Conservation (phyloP, 257 asterid species). For the Nicotiana benthamiana region DNA sequence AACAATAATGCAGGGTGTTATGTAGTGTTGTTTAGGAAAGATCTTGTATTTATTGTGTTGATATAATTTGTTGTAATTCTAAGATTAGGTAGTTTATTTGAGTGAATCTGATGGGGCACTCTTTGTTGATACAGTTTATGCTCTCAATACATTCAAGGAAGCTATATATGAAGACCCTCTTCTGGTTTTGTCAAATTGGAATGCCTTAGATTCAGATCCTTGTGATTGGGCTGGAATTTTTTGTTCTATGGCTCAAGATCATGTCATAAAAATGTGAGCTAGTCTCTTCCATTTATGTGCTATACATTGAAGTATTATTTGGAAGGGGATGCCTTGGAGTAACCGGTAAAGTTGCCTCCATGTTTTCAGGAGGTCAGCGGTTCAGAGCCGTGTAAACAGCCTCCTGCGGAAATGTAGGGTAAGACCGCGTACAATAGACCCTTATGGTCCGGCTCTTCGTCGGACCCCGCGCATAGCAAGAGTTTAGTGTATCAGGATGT, state of each 20-base stretch:
- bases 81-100: not conserved
- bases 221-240: slow-evolving; percentile 74
- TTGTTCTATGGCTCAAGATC: slow-evolving; percentile 63
- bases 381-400: too few relatives aligned
- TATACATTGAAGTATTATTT: not conserved
- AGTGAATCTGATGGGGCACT: not conserved
- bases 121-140: slow-evolving; percentile 49
- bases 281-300: slow-evolving; percentile 6
- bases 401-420: too few relatives aligned
- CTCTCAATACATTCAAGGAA: slow-evolving; percentile 73
- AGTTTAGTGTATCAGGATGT: too few relatives aligned
- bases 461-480: too few relatives aligned
- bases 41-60: not conserved
- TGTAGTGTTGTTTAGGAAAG: not conserved
- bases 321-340: too few relatives aligned
- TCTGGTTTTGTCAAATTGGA: slow-evolving; percentile 74
- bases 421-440: too few relatives aligned
- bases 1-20: not conserved
- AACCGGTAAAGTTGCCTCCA: too few relatives aligned
- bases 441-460: too few relatives aligned
- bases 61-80: not conserved
- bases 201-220: slow-evolving; percentile 66
- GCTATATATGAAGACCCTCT: slow-evolving; percentile 85
- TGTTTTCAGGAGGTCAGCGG: too few relatives aligned
- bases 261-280: slow-evolving; percentile 77